Base-by-base conservation (phyloP, 1,139 yeast species). In the Scheffersomyces parashehatae region DNA sequence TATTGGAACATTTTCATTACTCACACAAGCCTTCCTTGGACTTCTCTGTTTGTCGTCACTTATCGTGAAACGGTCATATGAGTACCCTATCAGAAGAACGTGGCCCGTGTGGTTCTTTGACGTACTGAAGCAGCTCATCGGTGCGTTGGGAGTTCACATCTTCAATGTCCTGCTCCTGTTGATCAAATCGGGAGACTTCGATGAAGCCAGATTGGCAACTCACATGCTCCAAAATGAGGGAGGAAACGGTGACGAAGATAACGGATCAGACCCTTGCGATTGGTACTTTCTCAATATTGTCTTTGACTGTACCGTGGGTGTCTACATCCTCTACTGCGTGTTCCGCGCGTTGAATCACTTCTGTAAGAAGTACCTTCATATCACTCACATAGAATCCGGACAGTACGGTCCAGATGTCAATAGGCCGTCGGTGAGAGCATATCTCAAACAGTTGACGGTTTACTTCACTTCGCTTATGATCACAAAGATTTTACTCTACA, bases 271-370 rank as follows among this genome's bases (percentile, higher is more conserved):
- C 53, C 91, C 91, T 7, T 87, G 95, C 59, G 89, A 86, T 54
- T 91, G 97, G 95, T 93, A 93, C 67, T 91, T 93, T 57, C 71
- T 93, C 43, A 93, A 88, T 57, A 80, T 91, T 36, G 75, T 91
- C 15, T 79, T 91, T 59, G 99, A 93, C 62, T 91, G 98, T 37
- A 93, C 99, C 0, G 76, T 91, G n/a, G 99, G 99, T 0, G 95
- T 90, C 2, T 95, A 95, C 20, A 77, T 91, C 3, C 71, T 93
- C 35, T 90, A 58, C 45, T 58, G 79, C 9, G 85, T 86, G 12
- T 73, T 75, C 49, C 64, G 59, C 35, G 59, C 69, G 2, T 67
- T 79, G 3, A 73, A 87, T 37, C 60, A 68, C 39, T 81, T 73
- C 7, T 65, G 72, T 43, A 59, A 55, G 41, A 47, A 62, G 5